Evolutionary conservation across 208 protist species (phyloP), one percentile per base, ranked within the genome.

Genomic region (Trypanosoma caninum): DNA sequence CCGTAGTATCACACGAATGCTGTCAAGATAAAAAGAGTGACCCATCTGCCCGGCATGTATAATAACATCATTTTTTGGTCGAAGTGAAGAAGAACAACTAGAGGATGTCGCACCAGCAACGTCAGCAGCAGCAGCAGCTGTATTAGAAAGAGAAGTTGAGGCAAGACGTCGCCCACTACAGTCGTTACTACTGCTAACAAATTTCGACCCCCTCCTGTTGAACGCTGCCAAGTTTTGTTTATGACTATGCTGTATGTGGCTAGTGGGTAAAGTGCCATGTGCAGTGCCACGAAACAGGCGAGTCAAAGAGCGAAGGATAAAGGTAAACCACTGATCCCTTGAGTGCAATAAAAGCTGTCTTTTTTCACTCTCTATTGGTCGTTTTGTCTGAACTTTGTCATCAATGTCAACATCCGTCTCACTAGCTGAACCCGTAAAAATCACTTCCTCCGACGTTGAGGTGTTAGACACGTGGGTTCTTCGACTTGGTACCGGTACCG

Each of bases 1-100:
- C 22, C 60, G 75, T 18, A 89, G 59, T 33, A 89, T 71, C 6
- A 62, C 61, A 48, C 76, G 66, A 54, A 89, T 82, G 58, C 65
- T 80, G 63, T 82, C 75, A 18, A 78, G 64, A 28, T 80, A 70
- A 46, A 86, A 80, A 13, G 48, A 48, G 10, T 69, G 75, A 6
- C 76, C 72, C 27, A 81, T 60, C 6, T 62, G 34, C 47, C 71
- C 65, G 1, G 74, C 79, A 7, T 66, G 71, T 25, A 59, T 71
- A 45, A 85, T 72, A 2, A 82, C 74, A 22, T n/a, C 51, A 3
- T n/a, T n/a, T n/a, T n/a, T n/a, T n/a, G n/a, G n/a, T 22, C 38
- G 25, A 46, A 31, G 45, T 8, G 18, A 27, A 14, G 59, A 25
- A 20, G 46, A 20, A 11, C 33, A 38, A 8, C 7, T 45, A 7